Percentiles rank a stretch among this genome's conserved stretches.
These are phyloP conservation scores for Phlebopus sp. DNA, from an alignment of 1,284 basidiomycete genomes.

Conservation along the genomic window DNA sequence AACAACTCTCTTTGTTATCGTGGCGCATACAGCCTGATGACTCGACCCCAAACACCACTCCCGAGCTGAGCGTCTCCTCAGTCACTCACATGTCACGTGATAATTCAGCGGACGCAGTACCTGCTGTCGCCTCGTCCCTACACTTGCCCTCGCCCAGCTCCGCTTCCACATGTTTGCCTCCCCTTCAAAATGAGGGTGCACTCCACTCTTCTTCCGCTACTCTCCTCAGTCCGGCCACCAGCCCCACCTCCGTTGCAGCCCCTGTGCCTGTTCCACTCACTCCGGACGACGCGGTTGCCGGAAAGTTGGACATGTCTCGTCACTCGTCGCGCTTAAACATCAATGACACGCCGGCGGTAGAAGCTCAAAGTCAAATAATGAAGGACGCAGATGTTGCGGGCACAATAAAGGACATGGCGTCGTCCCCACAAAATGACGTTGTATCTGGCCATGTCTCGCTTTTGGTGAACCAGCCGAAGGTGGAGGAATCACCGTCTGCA, in stretches of 20 bases:
- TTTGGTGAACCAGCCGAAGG: not conserved
- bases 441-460: slow-evolving; percentile 1
- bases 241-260: not conserved
- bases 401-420: not conserved
- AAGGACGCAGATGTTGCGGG: not conserved
- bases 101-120: slow-evolving; percentile 4
- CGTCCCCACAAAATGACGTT: not conserved
- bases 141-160: not conserved
- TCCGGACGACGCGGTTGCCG: not conserved
- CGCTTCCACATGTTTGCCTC: not conserved
- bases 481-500: not conserved
- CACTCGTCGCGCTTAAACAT: slow-evolving; percentile 24
- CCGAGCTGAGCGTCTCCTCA: slow-evolving; percentile 14
- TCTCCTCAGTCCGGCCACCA: slow-evolving; percentile 4
- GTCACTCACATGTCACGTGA: slow-evolving; percentile 10
- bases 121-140: not conserved
- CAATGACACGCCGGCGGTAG: slow-evolving; percentile 16
- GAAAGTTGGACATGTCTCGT: slow-evolving; percentile 13
- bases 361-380: slow-evolving; percentile 6
- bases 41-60: slow-evolving; percentile 5
- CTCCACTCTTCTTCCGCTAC: not conserved
- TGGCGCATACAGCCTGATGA: slow-evolving; percentile 15
- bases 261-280: not conserved
- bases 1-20: slow-evolving; percentile 1
- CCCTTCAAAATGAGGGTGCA: not conserved